These are phyloP conservation scores for Musa beccarii DNA, from an alignment of 176 grass and related monocot genomes.

Conservation along the genomic window DNA sequence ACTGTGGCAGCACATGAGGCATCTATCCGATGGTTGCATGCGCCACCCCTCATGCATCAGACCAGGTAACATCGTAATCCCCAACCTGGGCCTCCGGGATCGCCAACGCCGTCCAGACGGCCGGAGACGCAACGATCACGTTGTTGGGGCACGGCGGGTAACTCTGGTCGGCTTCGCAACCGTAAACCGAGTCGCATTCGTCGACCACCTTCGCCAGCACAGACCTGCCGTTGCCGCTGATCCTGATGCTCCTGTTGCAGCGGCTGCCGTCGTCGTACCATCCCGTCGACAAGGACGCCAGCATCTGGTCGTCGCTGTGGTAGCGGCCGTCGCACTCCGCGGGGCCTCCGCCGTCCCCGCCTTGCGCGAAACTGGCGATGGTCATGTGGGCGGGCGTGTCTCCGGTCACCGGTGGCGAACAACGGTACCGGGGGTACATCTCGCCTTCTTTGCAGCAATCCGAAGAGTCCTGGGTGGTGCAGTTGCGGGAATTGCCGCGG, in stretches of 20 bases:
- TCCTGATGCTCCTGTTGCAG: slow-evolving; percentile 22
- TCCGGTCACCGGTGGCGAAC: slow-evolving; percentile 12
- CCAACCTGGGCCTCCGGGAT: slow-evolving; percentile 11
- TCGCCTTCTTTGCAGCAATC: slow-evolving; percentile 19
- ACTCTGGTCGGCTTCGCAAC: not conserved
- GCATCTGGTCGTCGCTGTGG: slow-evolving; percentile 18
- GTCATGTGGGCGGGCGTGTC: slow-evolving; percentile 3
- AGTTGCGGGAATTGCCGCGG: not conserved
- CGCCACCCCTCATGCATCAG: slow-evolving; percentile 5
- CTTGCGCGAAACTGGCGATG: slow-evolving; percentile 2
- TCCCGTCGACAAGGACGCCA: slow-evolving; percentile 20
- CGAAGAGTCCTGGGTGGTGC: not conserved
- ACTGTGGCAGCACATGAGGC: too few relatives aligned
- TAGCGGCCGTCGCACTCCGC: slow-evolving; percentile 17
- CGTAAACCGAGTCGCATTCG: slow-evolving; percentile 21
- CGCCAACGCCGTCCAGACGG: slow-evolving; percentile 23
- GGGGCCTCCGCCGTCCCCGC: not conserved
- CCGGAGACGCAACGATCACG: slow-evolving; percentile 2
- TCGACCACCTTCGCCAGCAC: slow-evolving; percentile 11
- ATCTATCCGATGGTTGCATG: too few relatives aligned
- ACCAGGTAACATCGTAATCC: slow-evolving; percentile 25
- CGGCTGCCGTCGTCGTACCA: slow-evolving; percentile 18
- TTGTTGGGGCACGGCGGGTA: slow-evolving; percentile 16
- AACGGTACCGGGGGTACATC: slow-evolving; percentile 15
- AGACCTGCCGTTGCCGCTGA: slow-evolving; percentile 11